Conservation (phyloP, 1,139 yeast genomes). For the Arxiozyma slooffiae region DNA sequence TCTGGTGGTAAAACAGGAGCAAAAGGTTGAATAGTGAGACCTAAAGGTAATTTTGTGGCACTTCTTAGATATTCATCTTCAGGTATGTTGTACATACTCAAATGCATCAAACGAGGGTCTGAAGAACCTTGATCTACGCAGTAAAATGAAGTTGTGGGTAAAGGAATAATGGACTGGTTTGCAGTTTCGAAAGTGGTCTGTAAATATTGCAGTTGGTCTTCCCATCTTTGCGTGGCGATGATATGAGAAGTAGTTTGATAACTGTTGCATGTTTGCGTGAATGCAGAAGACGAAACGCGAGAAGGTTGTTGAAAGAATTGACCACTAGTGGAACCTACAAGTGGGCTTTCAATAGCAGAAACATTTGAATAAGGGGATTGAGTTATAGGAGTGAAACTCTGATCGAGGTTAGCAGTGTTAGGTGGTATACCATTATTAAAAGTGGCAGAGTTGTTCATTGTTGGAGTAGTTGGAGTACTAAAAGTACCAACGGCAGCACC, state of each 20-base stretch:
- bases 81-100: slow-evolving; percentile 81
- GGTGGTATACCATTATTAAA: neutral
- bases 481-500: slow-evolving; percentile 5
- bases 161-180: slow-evolving; percentile 71
- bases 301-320: neutral
- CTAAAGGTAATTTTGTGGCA: slow-evolving; percentile 70
- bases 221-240: slow-evolving; percentile 47
- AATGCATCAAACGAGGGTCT: slow-evolving; percentile 67
- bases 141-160: slow-evolving; percentile 62
- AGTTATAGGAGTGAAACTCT: slow-evolving; percentile 3
- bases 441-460: neutral
- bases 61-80: slow-evolving; percentile 59
- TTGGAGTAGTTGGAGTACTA: slow-evolving; percentile 5
- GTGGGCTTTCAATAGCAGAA: neutral
- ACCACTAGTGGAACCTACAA: neutral
- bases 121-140: slow-evolving; percentile 78
- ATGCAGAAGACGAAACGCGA: neutral
- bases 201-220: slow-evolving; percentile 42
- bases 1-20: slow-evolving; percentile 46
- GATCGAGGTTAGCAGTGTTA: neutral
- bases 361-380: neutral
- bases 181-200: slow-evolving; percentile 53
- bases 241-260: slow-evolving; percentile 32
- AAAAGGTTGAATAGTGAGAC: slow-evolving; percentile 75
- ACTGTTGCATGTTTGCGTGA: slow-evolving; percentile 1